Evolutionary conservation across 148 eudicot genomes (phyloP).

Genomic region (Tetragonia tetragonoides): DNA sequence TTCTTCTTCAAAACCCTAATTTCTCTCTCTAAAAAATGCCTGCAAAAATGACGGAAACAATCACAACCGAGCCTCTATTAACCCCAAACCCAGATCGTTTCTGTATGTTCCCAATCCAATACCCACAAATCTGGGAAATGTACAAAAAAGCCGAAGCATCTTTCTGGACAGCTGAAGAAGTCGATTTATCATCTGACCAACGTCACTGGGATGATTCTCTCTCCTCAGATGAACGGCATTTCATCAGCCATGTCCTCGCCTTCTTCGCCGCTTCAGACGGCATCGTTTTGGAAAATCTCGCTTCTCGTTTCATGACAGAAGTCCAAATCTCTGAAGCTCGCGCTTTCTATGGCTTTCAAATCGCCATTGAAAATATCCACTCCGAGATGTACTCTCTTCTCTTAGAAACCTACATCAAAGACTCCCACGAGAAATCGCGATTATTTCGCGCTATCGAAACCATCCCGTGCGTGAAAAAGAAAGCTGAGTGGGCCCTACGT

Average conservation of each 20-base stretch:
- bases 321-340: conserved; percentile 76
- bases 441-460: conserved; percentile 73
- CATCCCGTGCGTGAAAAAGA: conserved; percentile 53
- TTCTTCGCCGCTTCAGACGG: conserved; percentile 88
- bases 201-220: conserved; percentile 51
- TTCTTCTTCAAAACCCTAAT: not conserved
- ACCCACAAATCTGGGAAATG: conserved; percentile 79
- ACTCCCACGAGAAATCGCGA: conserved; percentile 37
- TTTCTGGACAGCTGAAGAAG: conserved; percentile 77
- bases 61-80: conserved; percentile 29
- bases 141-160: conserved; percentile 83
- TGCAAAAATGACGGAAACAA: conserved; percentile 46
- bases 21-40: conserved; percentile 45
- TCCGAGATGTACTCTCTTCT: conserved; percentile 72
- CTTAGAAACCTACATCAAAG: conserved; percentile 60
- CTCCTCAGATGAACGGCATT: conserved; percentile 60
- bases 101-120: conserved; percentile 77
- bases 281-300: conserved; percentile 70
- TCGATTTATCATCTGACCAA: conserved; percentile 48
- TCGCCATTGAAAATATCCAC: conserved; percentile 78
- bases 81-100: conserved; percentile 70
- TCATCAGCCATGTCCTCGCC: conserved; percentile 83
- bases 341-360: conserved; percentile 77
- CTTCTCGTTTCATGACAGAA: conserved; percentile 67
- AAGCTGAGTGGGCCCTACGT: conserved; percentile 67